Evolutionary conservation across 2,329 filamentous ascomycete genomes (phyloP).

Genomic region (Colletotrichum destructivum): DNA sequence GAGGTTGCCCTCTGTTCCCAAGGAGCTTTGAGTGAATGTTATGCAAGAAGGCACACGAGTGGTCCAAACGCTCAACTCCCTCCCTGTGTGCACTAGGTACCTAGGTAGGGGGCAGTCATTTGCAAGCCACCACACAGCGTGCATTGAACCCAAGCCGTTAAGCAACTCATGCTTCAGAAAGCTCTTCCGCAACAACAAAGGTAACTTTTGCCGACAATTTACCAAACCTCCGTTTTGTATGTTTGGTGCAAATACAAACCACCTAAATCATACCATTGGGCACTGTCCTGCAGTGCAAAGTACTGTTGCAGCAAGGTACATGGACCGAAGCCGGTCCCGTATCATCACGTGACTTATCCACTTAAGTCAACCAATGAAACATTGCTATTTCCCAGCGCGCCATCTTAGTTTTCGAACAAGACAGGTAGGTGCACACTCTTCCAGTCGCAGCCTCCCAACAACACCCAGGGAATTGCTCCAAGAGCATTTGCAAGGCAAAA

Average conservation of each 20-base stretch:
- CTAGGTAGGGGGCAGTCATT: no score
- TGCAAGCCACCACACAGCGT: no score
- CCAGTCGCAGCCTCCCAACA: constrained; percentile 46
- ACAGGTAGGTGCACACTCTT: constrained; percentile 49
- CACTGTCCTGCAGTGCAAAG: not conserved
- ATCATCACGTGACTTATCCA: constrained; percentile 28
- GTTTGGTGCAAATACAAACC: not conserved
- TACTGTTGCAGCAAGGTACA: not conserved
- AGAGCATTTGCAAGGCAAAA: constrained; percentile 37
- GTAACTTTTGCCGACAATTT: not conserved
- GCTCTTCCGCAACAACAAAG: no score
- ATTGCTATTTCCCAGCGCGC: constrained; percentile 46
- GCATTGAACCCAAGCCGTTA: no score
- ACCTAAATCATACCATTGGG: not conserved
- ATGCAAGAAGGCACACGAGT: no score
- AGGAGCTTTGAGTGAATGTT: no score
- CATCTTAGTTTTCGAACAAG: constrained; percentile 49
- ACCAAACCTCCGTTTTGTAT: not conserved
- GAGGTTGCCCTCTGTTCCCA: no score
- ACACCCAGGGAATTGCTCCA: constrained; percentile 44
- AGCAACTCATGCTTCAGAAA: no score
- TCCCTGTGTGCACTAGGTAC: no score
- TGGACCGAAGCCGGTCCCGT: not conserved
- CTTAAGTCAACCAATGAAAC: not conserved
- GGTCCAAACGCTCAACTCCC: no score